Conservation (phyloP, 495 filamentous ascomycete genomes). For the Pseudomonodictys pantanalensis region DNA sequence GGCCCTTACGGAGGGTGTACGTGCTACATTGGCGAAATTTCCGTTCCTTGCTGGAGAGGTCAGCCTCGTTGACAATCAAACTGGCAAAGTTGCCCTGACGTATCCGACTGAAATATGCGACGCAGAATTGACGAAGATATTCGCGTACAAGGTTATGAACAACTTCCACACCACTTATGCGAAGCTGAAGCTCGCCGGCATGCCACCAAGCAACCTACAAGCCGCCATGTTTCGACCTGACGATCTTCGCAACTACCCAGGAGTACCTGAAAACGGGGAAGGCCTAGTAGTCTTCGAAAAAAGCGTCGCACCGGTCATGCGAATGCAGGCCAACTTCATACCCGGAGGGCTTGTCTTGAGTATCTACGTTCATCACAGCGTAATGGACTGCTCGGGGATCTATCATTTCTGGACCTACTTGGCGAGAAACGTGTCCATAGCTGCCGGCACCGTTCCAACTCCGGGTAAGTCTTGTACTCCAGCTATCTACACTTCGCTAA, state of each 20-base stretch:
- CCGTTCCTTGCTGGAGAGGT: constrained; percentile 22
- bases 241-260: not conserved
- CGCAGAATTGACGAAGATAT: not conserved
- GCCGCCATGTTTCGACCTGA: constrained; percentile 2
- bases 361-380: constrained; percentile 14
- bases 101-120: constrained; percentile 10
- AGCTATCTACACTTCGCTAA: not conserved
- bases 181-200: constrained; percentile 4
- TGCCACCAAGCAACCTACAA: constrained; percentile 6
- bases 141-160: not conserved
- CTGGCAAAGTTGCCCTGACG: constrained; percentile 5
- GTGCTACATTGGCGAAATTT: not conserved
- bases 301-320: not conserved
- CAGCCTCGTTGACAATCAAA: constrained; percentile 2
- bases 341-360: constrained; percentile 18
- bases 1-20: constrained; percentile 12
- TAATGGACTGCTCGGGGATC: constrained; percentile 13
- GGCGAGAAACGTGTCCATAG: not conserved
- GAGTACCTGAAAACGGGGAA: constrained; percentile 4
- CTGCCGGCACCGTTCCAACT: not conserved
- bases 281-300: not conserved
- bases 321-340: constrained; percentile 16
- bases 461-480: not conserved
- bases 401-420: constrained; percentile 2
- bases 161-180: constrained; percentile 4